Base-by-base conservation (phyloP, 192 early-diverging fungal genomes). In the Coemansia sp. region DNA sequence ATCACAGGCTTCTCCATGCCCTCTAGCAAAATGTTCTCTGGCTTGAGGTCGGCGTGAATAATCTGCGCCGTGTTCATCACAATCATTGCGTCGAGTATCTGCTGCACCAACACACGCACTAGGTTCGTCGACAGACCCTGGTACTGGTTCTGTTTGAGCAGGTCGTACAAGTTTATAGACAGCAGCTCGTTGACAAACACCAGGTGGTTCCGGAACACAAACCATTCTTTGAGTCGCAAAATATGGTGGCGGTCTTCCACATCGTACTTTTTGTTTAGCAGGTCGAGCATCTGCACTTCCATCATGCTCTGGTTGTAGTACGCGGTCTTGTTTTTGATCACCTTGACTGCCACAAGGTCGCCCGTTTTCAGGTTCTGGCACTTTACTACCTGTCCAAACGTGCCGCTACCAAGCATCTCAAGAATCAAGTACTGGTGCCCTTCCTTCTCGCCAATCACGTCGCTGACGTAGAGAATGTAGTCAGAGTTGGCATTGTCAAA, bases 41-140 rank as follows among this genome's bases (percentile, higher is more conserved):
- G 96, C 72, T 99, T 99, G 57, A 99, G 86, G 84, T 99, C 97
- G 57, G 95, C 95, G 74, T 99, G 97, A 52, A 99, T 98, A 29
- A 98, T 91, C 24, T 89, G 83, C 1, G 94, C 93, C 73, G 90
- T 86, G 73, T 87, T 91, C 21, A 99, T 72, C 10, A 97, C 84
- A 17, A 86, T 88, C 67, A 99, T 83, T 5, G 93, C 86, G 73
- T 98, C 95, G 59, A 99, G 79, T 23, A 99, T 90, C 74, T 99
- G 97, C 12, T 90, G 84, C 3, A 94, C 88, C 75, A 99, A 91
- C 12, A 97, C 89, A 2, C 94, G 86, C 6, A 99, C 92, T 1
- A 98, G 86, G 72, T 94, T 97, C 15, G 93, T 93, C 54, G 91
- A 92, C 38, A 99, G 79, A 15, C 97, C 97, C 29, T 93, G 85